Base-by-base conservation (phyloP, 441 rosid genomes). In the Codiaeum variegatum region DNA sequence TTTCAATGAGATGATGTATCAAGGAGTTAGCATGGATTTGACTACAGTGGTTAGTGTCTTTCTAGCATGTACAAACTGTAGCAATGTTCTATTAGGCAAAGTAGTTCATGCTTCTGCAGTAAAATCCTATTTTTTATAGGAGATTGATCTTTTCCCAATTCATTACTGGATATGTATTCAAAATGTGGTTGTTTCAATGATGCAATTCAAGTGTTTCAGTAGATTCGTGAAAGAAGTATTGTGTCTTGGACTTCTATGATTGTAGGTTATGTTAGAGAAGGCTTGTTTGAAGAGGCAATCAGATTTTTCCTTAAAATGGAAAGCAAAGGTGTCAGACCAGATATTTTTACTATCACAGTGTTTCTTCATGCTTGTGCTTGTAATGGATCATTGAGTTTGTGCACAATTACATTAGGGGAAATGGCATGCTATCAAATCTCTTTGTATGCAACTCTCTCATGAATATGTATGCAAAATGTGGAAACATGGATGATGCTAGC, bases 381-480 rank as follows among this genome's bases (percentile, higher is more conserved):
- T 76, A 78, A 78, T 75, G 84, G 89, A 13, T 80, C 84, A 1
- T 59, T 88, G 68, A 78, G 79, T 83, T 81, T 42, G 80, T 85
- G n/a, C 92, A 89, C 67, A 69, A 78, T 36, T 91, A 81, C 82
- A 70, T 91, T 36, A 83, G 68, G 79, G 81, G 76, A 69, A 85
- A 85, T 26, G 67, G 75, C 64, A 75, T 85, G 80, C 88, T 75
- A 29, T 81, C 87, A 7, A 84, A 81, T 83, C 70, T 85, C 36
- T 85, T 79, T 67, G 85, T 88, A 15, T 84, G 81, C 4, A 91
- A 91, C 79, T 86, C 87, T 64, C 82, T 91, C 51, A 83, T 89
- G 88, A 92, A 91, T 73, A 88, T 88, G 92, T 91, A 91, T 78
- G 86, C 92, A 2, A 91, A 88, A 83, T 91, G 97, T 77, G 92